Conservation (phyloP, 225 moss, liverwort and hornwort species). For the Anthoceros angustus region DNA sequence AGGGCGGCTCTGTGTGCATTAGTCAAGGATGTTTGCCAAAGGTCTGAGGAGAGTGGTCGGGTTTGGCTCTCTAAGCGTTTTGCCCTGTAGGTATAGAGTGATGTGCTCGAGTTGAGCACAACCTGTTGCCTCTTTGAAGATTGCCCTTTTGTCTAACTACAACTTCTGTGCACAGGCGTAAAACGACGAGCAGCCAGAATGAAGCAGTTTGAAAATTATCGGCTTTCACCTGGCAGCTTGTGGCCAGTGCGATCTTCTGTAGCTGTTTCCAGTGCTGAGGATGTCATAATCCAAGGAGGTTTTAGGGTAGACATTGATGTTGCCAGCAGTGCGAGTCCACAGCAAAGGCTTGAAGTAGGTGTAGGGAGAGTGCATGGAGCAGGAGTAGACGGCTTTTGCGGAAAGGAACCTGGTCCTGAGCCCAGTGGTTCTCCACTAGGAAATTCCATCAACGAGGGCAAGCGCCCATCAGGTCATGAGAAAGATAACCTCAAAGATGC, state of each 20-base stretch:
- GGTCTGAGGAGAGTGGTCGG: background rate
- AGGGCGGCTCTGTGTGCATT: background rate
- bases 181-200: background rate
- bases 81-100: background rate
- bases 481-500: background rate
- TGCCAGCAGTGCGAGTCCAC: background rate
- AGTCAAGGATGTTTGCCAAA: background rate
- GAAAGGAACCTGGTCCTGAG: background rate
- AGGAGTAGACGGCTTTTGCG: background rate
- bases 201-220: background rate
- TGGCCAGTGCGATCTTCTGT: constrained; percentile 2
- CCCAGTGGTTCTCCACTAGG: background rate
- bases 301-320: background rate
- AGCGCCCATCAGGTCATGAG: background rate
- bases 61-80: background rate
- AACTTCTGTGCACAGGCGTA: background rate
- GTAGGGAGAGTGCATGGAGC: background rate
- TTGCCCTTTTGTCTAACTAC: background rate
- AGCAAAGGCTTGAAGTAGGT: background rate
- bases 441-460: background rate
- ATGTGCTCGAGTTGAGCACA: background rate
- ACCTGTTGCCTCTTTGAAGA: background rate
- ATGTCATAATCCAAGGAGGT: background rate
- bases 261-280: background rate
- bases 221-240: background rate